phyloP scores from a whole-genome alignment of 176 grass and related monocot species.

The Microstegium vimineum region DNA sequence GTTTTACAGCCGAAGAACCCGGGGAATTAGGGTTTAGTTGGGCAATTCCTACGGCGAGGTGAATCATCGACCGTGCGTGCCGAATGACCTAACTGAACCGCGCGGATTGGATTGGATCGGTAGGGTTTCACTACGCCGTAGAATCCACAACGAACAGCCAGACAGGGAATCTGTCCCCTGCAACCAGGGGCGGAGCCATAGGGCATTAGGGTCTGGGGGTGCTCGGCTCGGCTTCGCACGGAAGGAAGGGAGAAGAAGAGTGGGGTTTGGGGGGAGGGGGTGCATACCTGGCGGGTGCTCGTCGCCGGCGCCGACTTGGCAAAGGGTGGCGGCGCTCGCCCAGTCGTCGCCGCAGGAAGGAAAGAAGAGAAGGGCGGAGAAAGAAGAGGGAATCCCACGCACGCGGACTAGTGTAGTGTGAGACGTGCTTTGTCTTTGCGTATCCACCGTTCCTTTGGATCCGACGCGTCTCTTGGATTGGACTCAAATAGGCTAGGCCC shows the following conservation, averaged over 20 bases:
- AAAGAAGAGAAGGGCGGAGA: neutral
- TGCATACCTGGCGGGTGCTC: neutral
- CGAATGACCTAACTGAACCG: neutral
- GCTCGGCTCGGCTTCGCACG: neutral
- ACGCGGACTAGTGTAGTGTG: too few relatives aligned
- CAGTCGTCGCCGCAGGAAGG: too few relatives aligned
- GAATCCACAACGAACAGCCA: neutral
- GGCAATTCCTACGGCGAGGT: too few relatives aligned
- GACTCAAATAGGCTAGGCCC: too few relatives aligned
- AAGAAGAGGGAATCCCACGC: neutral
- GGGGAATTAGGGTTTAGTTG: too few relatives aligned
- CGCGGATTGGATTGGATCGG: neutral
- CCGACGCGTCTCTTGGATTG: too few relatives aligned
- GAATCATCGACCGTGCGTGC: neutral
- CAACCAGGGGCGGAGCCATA: neutral
- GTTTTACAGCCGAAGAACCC: too few relatives aligned
- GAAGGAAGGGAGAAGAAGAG: neutral
- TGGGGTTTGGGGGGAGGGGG: too few relatives aligned
- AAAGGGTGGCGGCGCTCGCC: too few relatives aligned
- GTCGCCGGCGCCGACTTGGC: neutral
- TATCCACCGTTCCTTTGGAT: too few relatives aligned
- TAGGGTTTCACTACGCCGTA: too few relatives aligned
- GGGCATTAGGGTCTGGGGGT: neutral
- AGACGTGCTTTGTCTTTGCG: too few relatives aligned
- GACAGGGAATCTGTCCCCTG: neutral